phyloP scores from a whole-genome alignment of 805 yeast species.

The Saccharomycopsis malanga region DNA sequence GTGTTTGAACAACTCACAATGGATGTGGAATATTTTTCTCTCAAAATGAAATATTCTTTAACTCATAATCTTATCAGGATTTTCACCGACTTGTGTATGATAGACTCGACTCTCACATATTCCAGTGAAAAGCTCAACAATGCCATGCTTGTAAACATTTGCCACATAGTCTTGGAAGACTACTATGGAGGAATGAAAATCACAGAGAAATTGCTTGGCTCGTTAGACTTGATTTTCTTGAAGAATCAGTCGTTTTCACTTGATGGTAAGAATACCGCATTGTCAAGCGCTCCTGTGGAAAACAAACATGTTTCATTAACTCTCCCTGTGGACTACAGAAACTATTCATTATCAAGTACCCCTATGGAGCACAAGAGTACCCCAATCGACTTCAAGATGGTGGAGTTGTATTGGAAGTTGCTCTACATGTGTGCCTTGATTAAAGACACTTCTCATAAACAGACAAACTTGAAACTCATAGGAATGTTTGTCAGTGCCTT shows the following conservation, averaged over 20 bases:
- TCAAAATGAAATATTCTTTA: background rate
- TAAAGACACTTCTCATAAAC: no score
- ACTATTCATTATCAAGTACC: background rate
- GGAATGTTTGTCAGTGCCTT: no score
- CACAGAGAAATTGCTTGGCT: background rate
- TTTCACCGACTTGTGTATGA: no score
- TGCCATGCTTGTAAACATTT: background rate
- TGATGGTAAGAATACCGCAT: no score
- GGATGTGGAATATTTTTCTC: constrained; percentile 5
- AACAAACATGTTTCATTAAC: background rate
- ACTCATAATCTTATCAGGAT: background rate
- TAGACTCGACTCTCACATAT: no score
- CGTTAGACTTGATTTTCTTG: background rate
- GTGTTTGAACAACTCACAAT: constrained; percentile 1
- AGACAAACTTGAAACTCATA: no score
- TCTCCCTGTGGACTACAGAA: background rate
- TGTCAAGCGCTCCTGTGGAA: no score
- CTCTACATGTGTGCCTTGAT: constrained; percentile 1
- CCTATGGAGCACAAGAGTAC: background rate
- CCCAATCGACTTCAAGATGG: background rate
- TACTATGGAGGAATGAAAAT: background rate
- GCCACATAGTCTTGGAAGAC: background rate
- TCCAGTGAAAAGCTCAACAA: no score
- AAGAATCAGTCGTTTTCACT: background rate
- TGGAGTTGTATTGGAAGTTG: constrained; percentile 6